Conservation (phyloP, 495 filamentous ascomycete genomes). For the Podospora sp. region DNA sequence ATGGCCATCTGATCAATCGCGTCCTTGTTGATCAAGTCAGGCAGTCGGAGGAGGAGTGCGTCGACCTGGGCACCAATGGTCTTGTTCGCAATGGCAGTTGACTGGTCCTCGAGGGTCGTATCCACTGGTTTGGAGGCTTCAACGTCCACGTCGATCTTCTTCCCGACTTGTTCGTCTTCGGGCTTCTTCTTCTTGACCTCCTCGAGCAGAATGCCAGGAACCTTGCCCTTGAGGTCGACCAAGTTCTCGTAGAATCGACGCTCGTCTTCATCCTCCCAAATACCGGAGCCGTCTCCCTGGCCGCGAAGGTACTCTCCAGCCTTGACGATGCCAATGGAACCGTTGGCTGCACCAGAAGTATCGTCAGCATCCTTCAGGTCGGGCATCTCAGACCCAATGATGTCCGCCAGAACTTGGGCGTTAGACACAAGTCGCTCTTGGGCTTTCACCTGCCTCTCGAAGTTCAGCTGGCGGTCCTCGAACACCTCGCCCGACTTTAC, state of each 20-base stretch:
- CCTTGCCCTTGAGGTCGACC: slow-evolving; percentile 91
- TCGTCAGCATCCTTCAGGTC: slow-evolving; percentile 83
- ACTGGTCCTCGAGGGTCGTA: slow-evolving; percentile 72
- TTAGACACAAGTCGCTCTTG: slow-evolving; percentile 90
- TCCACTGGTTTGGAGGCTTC: slow-evolving; percentile 57
- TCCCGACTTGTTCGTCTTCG: slow-evolving; percentile 70
- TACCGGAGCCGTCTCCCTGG: slow-evolving; percentile 88
- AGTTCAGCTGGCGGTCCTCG: slow-evolving; percentile 94
- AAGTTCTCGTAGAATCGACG: slow-evolving; percentile 97
- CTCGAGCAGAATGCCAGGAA: slow-evolving; percentile 89
- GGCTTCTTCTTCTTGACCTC: slow-evolving; percentile 93
- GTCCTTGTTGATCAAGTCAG: slow-evolving; percentile 89
- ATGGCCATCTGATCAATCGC: slow-evolving; percentile 87
- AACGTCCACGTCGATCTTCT: slow-evolving; percentile 55
- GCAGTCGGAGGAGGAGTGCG: slow-evolving; percentile 80
- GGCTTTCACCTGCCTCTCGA: slow-evolving; percentile 87
- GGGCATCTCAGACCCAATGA: slow-evolving; percentile 91
- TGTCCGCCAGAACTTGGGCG: slow-evolving; percentile 87
- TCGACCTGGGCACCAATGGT: slow-evolving; percentile 97
- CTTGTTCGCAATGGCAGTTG: slow-evolving; percentile 93
- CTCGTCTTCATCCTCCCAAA: slow-evolving; percentile 99
- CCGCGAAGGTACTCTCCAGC: slow-evolving; percentile 90
- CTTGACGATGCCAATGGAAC: slow-evolving; percentile 89
- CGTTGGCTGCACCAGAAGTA: slow-evolving; percentile 60
- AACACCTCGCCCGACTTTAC: slow-evolving; percentile 99